A percentile compares a stretch with the other conserved stretches of the same genome.
Conservation (phyloP, 2,329 filamentous ascomycete genomes). For the Fusarium domesticum region DNA sequence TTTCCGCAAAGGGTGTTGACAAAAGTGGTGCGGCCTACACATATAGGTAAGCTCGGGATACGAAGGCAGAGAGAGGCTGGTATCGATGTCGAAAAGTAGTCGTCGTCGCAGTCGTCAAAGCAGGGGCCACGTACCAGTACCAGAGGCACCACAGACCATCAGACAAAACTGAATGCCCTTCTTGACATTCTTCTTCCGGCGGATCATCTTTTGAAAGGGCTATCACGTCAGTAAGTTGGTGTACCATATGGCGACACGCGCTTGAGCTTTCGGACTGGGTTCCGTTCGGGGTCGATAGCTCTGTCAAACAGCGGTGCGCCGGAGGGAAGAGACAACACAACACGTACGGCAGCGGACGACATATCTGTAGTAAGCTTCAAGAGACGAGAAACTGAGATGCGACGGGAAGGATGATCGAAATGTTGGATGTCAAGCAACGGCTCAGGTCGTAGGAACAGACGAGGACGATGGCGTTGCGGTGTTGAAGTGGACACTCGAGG, state of each 20-base stretch:
- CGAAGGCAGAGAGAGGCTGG: conserved; percentile 12
- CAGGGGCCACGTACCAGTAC: conserved; percentile 70
- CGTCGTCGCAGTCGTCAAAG: conserved; percentile 12
- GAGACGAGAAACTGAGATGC: conserved; percentile 15
- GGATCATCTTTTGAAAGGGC: conserved; percentile 77
- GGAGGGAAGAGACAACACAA: conserved; percentile 10
- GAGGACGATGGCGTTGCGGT: conserved; percentile 25
- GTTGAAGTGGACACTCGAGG: conserved; percentile 29
- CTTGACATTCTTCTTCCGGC: conserved; percentile 99
- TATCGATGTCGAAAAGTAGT: conserved; percentile 4
- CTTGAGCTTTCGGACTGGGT: conserved; percentile 12
- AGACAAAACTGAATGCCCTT: conserved; percentile 99
- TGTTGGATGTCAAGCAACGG: conserved; percentile 21
- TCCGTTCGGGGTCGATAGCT: conserved; percentile 24
- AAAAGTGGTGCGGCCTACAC: conserved; percentile 91
- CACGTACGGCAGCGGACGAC: conserved; percentile 37
- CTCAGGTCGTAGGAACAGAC: conserved; percentile 20
- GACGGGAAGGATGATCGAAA: conserved; percentile 17
- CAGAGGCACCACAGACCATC: conserved; percentile 99
- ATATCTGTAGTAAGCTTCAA: conserved; percentile 26
- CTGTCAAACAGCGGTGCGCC: conserved; percentile 17
- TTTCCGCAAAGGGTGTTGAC: conserved; percentile 99
- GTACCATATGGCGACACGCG: conserved; percentile 11
- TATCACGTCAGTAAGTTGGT: conserved; percentile 28
- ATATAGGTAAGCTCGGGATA: conserved; percentile 19